Base-by-base conservation (phyloP, 768 basidiomycete genomes). In the Nevesoporus exiguus region DNA sequence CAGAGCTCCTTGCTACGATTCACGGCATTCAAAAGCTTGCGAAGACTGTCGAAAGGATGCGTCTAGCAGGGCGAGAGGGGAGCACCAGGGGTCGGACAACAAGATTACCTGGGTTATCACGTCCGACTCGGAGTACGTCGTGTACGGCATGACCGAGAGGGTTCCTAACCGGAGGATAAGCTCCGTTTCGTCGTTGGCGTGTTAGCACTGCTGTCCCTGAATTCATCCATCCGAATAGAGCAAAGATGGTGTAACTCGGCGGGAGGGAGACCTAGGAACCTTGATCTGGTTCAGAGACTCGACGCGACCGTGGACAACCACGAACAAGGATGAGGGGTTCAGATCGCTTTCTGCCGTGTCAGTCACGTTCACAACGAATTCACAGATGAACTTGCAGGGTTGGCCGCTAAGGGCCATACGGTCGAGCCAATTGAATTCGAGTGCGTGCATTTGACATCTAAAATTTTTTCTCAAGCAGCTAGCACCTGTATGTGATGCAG, bases 101-200 rank as follows among this genome's bases (percentile, higher is more conserved):
- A 58, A 47, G 39, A 31, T 42, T 3, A 52, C 56, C 11, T 57
- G 54, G 51, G 58, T 69, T 39, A 54, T 74, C 55, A 64, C 66
- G 10, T 64, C 68, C 7, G 71, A 74, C 55, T 73, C 71, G 1
- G 71, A 72, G 51, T 73, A 73, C 40, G 70, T 74, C 17, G 66
- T 69, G 29, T 64, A 61, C 37, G 73, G 70, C 3, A 70, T 73
- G 45, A 71, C 72, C 1, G 65, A 74, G 54, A 73, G 69, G 70
- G 56, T 70, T 44, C 70, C 66, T 3, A n/a, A 29, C 29, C 74
- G 71, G 71, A 66, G 67, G 64, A 70, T 67, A 17, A 44, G 46
- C 25, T 17, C 15, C 6, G 5, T 19, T 19, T 19, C 4, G 10
- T 29, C 17, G 7, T 31, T 14, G 1, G 6, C 15, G 8, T 24